A percentile compares a stretch with the other conserved stretches of the same genome.
Evolutionary conservation across 108 stramenopile species (phyloP).

Genomic region (Phaeodactylum tricornutum): DNA sequence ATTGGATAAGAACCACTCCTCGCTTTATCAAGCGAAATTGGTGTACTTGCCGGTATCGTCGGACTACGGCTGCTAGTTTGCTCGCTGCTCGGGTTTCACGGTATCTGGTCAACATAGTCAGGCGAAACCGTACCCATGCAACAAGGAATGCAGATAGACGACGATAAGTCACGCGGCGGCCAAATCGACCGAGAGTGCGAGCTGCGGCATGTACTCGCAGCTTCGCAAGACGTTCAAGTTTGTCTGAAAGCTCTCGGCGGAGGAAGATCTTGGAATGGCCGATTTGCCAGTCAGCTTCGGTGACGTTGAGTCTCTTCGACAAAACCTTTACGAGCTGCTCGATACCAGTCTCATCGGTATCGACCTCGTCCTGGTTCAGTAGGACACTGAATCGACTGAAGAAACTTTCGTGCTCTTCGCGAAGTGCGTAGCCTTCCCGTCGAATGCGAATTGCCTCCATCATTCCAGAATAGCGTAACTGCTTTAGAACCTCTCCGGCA

Average conservation of each 20-base stretch:
- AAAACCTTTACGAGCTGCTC: constrained; percentile 60
- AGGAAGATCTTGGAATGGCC: constrained; percentile 86
- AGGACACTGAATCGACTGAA: constrained; percentile 75
- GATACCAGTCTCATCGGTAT: constrained; percentile 46
- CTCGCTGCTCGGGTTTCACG: constrained; percentile 28
- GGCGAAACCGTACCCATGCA: constrained; percentile 55
- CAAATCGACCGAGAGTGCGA: constrained; percentile 52
- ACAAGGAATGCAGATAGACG: constrained; percentile 39
- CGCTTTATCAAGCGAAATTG: constrained; percentile 16
- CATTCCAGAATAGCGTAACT: constrained; percentile 96
- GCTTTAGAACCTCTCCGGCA: constrained; percentile 74
- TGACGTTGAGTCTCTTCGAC: constrained; percentile 62
- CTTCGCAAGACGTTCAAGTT: constrained; percentile 69
- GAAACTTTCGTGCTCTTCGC: constrained; percentile 83
- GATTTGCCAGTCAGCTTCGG: constrained; percentile 86
- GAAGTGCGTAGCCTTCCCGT: constrained; percentile 84
- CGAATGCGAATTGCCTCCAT: constrained; percentile 97
- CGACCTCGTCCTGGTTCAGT: constrained; percentile 39
- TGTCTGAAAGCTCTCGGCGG: constrained; percentile 68
- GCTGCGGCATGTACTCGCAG: constrained; percentile 60
- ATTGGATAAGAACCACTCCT: constrained; percentile 41
- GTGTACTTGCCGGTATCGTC: constrained; percentile 22
- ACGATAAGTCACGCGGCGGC: constrained; percentile 31
- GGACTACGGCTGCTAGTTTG: constrained; percentile 38
- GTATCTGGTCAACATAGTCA: constrained; percentile 37